Conservation (phyloP, 2,329 filamentous ascomycete species). For the Aaosphaeria arxii region DNA sequence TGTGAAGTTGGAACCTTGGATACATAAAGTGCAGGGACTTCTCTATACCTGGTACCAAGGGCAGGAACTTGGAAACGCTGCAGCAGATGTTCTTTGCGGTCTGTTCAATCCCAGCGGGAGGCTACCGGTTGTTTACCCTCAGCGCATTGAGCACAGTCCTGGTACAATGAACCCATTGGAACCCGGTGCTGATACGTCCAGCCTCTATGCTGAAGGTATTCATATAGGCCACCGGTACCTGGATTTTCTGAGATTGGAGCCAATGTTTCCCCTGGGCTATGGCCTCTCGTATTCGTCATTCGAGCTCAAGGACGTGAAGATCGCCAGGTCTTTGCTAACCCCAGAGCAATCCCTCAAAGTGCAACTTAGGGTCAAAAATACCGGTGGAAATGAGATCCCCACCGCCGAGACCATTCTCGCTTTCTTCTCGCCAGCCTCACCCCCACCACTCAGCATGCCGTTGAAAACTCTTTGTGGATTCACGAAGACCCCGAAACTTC, state of each 20-base stretch:
- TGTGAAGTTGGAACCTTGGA: constrained; percentile 65
- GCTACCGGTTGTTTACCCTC: constrained; percentile 39
- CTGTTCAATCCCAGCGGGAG: constrained; percentile 38
- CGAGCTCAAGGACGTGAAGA: constrained; percentile 3
- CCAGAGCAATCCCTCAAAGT: background rate
- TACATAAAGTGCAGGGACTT: constrained; percentile 40
- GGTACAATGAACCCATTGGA: constrained; percentile 25
- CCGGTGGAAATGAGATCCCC: background rate
- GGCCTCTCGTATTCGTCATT: constrained; percentile 39
- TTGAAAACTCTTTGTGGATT: background rate
- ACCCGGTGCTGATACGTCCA: background rate
- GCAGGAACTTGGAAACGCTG: constrained; percentile 41
- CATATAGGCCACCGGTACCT: constrained; percentile 57
- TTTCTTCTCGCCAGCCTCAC: background rate
- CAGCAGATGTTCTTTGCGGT: constrained; percentile 41
- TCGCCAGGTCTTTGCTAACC: background rate
- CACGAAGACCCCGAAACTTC: background rate
- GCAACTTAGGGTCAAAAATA: background rate
- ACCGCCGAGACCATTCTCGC: background rate
- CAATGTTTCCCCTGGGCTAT: constrained; percentile 38
- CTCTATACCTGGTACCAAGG: constrained; percentile 43
- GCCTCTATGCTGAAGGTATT: constrained; percentile 50
- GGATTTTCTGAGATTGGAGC: constrained; percentile 55
- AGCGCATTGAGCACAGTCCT: constrained; percentile 32
- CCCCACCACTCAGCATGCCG: background rate